A percentile compares a stretch with the other conserved stretches of the same genome.
phyloP scores from a whole-genome alignment of 2,329 filamentous ascomycete genomes.

The Pyrenophora graminea region DNA sequence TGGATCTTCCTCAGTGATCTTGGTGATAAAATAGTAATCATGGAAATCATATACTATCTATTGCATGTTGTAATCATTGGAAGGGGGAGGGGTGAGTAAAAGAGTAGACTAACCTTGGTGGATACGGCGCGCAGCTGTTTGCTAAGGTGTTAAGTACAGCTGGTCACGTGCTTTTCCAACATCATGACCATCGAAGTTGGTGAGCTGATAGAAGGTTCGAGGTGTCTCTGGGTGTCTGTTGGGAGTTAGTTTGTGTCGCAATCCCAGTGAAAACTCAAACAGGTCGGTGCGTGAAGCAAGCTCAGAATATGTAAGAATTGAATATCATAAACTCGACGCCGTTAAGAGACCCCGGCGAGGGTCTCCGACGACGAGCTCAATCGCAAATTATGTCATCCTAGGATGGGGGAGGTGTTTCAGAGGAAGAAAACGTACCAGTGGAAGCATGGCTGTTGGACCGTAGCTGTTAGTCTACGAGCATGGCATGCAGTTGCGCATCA shows the following conservation, averaged over 20 bases:
- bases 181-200: too few relatives aligned
- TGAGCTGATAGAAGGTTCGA: neutral
- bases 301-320: conserved; percentile 99
- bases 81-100: conserved; percentile 33
- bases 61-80: conserved; percentile 68
- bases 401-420: conserved; percentile 8
- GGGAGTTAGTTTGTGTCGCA: conserved; percentile 2
- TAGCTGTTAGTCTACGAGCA: conserved; percentile 4
- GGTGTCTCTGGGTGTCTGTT: conserved; percentile 2
- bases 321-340: conserved; percentile 79
- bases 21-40: conserved; percentile 66
- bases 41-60: conserved; percentile 71
- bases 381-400: conserved; percentile 99
- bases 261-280: neutral
- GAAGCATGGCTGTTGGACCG: conserved; percentile 1
- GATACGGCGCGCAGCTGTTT: neutral
- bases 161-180: neutral
- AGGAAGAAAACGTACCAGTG: conserved; percentile 29
- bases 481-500: neutral
- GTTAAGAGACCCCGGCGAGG: conserved; percentile 90
- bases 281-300: conserved; percentile 18
- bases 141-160: neutral
- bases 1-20: conserved; percentile 66
- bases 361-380: conserved; percentile 85
- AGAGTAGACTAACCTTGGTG: conserved; percentile 19